These are phyloP conservation scores for Aspergillaceae sp. DNA, from an alignment of 2,329 filamentous ascomycete species.

Conservation along the genomic window DNA sequence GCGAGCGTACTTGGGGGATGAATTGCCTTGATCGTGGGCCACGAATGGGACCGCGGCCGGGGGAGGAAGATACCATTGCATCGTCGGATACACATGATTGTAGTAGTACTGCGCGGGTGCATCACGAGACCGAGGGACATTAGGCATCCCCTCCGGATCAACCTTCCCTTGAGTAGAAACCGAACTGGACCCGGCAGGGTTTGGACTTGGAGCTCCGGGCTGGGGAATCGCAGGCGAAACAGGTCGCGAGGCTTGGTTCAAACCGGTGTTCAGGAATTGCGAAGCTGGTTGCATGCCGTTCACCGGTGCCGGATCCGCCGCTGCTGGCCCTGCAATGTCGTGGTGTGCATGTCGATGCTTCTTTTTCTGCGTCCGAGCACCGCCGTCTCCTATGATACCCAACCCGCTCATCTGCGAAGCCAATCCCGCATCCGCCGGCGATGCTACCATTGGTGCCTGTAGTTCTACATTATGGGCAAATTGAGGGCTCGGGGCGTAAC, in stretches of 20 bases:
- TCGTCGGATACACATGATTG: constrained; percentile 83
- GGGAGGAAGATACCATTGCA: constrained; percentile 86
- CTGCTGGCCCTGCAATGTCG: constrained; percentile 58
- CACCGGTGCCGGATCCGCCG: constrained; percentile 45
- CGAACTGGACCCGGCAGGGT: constrained; percentile 49
- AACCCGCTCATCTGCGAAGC: constrained; percentile 68
- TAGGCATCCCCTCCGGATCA: constrained; percentile 86
- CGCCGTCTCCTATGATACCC: constrained; percentile 50
- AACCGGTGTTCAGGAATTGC: constrained; percentile 53
- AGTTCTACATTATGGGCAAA: constrained; percentile 20
- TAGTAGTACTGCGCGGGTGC: constrained; percentile 74
- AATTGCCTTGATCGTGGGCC: constrained; percentile 91
- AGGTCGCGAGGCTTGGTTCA: constrained; percentile 28
- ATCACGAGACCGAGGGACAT: constrained; percentile 78
- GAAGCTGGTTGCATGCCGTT: constrained; percentile 47
- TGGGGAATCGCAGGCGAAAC: constrained; percentile 22
- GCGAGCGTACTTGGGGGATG: constrained; percentile 86
- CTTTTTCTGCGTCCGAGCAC: constrained; percentile 57
- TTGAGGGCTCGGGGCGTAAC: constrained; percentile 17
- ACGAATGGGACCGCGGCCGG: constrained; percentile 83
- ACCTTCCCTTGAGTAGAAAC: constrained; percentile 65
- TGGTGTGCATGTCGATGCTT: constrained; percentile 94
- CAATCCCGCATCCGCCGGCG: constrained; percentile 29
- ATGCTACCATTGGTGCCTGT: constrained; percentile 15
- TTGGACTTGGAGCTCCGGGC: constrained; percentile 32